These are phyloP conservation scores for Chalciporus sp. DNA, from an alignment of 1,284 basidiomycete genomes.

Conservation along the genomic window DNA sequence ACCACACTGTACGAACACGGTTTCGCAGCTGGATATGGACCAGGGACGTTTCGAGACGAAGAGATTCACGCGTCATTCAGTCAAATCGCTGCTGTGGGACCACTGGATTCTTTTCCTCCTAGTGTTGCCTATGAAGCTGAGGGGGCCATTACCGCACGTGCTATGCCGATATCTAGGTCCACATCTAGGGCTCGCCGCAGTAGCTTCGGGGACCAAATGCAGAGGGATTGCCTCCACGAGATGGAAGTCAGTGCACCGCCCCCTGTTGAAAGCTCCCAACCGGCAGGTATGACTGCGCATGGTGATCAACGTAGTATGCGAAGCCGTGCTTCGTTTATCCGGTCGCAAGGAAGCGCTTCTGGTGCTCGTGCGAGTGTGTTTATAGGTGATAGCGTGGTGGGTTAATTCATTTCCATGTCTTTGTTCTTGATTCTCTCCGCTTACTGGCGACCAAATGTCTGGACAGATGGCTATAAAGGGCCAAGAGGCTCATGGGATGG, in stretches of 20 bases:
- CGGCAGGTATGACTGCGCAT: background rate
- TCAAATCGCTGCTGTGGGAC: background rate
- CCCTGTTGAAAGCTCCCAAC: background rate
- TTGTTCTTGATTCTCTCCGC: background rate
- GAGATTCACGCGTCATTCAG: constrained; percentile 27
- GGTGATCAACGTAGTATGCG: background rate
- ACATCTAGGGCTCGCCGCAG: background rate
- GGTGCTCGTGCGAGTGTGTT: background rate
- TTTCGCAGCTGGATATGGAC: constrained; percentile 16
- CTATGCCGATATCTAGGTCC: constrained; percentile 11
- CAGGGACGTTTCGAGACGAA: constrained; percentile 22
- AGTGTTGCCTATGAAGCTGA: constrained; percentile 6
- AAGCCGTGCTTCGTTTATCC: background rate
- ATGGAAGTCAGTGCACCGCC: background rate
- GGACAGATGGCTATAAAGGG: background rate
- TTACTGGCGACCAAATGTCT: background rate
- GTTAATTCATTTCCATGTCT: background rate
- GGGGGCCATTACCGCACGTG: constrained; percentile 2
- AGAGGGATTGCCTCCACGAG: constrained; percentile 1
- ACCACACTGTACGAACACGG: constrained; percentile 23
- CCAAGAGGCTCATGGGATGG: constrained; percentile 2
- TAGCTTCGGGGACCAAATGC: background rate
- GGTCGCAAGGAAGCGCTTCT: background rate
- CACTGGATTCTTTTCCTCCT: background rate
- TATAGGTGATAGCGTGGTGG: constrained; percentile 7